Evolutionary conservation across 176 grass and related monocot species (phyloP), one percentile per base, ranked within the genome.

Genomic region (Thalia dealbata): DNA sequence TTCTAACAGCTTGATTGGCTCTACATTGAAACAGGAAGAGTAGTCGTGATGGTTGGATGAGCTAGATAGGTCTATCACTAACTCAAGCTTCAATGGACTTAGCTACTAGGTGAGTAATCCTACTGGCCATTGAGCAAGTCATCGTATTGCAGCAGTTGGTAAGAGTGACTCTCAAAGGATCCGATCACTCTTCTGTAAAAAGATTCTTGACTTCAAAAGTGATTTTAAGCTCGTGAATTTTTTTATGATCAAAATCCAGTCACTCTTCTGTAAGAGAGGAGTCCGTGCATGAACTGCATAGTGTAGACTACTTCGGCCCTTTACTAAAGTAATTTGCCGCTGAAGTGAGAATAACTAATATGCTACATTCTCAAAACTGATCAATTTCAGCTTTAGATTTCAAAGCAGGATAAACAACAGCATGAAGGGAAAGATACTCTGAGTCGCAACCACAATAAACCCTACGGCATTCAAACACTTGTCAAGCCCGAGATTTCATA

Each of bases 271-370:
- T 23, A 10, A 7, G 6, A 10, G 28, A 64, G 14, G 7, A 64
- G 14, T 12, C 25, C 14, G 26, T 24, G 29, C 8, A 15, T 32
- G 27, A 28, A 64, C 15, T 30, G 14, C 0, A 6, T 43, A 68
- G 25, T 63, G 61, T 12, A 63, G 13, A 13, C 38, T 8, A 68
- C 38, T 8, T 32, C 27, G 18, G 18, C 0, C 6, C 19, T 43
- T 68, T 68, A 44, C 32, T 42, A n/a, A 68, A 68, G n/a, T 22
- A 41, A 68, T 43, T 22, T 68, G 32, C n/a, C 65, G 44, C 18
- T 68, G 18, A 44, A 2, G 12, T 22, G 11, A 5, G 22, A n/a
- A 58, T 18, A n/a, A 58, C 16, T n/a, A 3, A 58, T n/a, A n/a
- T 58, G 54, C 6, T n/a, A 23, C 18, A 10, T 58, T 16, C 54